Evolutionary conservation across 2,329 filamentous ascomycete species (phyloP).

Genomic region (Colletotrichum sp.): DNA sequence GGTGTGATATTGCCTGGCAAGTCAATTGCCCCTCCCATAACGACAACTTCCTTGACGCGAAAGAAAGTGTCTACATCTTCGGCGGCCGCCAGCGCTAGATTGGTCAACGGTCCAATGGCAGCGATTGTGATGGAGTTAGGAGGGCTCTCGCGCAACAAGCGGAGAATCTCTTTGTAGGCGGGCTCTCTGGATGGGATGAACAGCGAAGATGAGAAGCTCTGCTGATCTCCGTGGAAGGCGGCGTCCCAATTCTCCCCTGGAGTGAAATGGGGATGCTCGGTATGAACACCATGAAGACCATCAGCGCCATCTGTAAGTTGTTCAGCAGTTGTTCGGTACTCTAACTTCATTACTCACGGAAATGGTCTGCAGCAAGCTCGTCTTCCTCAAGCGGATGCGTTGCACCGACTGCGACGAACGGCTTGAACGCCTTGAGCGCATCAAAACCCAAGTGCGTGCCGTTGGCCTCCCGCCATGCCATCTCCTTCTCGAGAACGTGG

Average conservation of each 20-base stretch:
- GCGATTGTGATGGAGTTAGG: conserved; percentile 85
- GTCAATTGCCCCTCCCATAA: conserved; percentile 91
- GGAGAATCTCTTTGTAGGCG: conserved; percentile 86
- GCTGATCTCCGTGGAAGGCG: conserved; percentile 58
- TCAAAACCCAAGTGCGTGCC: conserved; percentile 76
- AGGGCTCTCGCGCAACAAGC: conserved; percentile 81
- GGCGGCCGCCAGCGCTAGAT: conserved; percentile 85
- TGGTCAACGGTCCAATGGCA: conserved; percentile 91
- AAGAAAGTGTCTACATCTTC: conserved; percentile 91
- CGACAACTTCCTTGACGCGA: conserved; percentile 85
- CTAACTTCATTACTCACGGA: conserved; percentile 67
- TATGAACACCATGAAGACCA: conserved; percentile 78
- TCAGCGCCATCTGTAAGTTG: conserved; percentile 68
- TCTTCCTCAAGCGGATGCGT: conserved; percentile 86
- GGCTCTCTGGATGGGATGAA: conserved; percentile 80
- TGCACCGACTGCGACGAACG: conserved; percentile 85
- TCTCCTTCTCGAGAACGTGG: conserved; percentile 88
- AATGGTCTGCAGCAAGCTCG: conserved; percentile 81
- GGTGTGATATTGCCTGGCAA: conserved; percentile 84
- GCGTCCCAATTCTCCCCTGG: conserved; percentile 75
- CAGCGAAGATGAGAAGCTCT: conserved; percentile 46
- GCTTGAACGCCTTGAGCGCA: conserved; percentile 73
- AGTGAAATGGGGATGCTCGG: conserved; percentile 75
- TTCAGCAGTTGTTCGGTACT: background rate
- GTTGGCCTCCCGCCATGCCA: conserved; percentile 77